Conservation (phyloP, 306 rosid species). For the Biancaea sappan region DNA sequence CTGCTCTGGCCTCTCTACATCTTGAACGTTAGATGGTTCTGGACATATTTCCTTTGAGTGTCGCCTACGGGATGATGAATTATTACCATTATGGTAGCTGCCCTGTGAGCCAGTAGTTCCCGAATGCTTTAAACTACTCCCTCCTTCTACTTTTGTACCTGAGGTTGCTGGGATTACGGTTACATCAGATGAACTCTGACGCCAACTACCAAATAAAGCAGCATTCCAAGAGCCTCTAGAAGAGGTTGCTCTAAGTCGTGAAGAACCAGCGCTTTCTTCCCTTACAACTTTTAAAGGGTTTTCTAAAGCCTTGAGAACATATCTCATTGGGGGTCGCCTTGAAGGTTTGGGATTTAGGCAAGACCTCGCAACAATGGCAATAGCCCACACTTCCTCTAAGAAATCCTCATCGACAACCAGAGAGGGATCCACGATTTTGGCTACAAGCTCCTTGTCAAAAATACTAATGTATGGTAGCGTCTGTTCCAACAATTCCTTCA, state of each 20-base stretch:
- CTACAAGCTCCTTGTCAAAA: slow-evolving; percentile 81
- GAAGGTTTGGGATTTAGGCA: slow-evolving; percentile 91
- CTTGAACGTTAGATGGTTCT: slow-evolving; percentile 67
- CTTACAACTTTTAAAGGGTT: slow-evolving; percentile 93
- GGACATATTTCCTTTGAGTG: slow-evolving; percentile 83
- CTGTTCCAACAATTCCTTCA: slow-evolving; percentile 69
- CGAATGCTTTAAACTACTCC: slow-evolving; percentile 25
- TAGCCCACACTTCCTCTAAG: slow-evolving; percentile 97
- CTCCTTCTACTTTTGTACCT: slow-evolving; percentile 55
- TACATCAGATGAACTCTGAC: slow-evolving; percentile 78
- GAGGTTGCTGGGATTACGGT: slow-evolving; percentile 59
- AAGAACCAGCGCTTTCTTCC: slow-evolving; percentile 80
- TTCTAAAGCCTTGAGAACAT: slow-evolving; percentile 88
- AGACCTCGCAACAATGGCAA: slow-evolving; percentile 94
- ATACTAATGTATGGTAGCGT: slow-evolving; percentile 70
- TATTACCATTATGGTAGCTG: slow-evolving; percentile 19
- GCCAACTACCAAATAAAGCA: slow-evolving; percentile 95
- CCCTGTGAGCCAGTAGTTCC: slow-evolving; percentile 14
- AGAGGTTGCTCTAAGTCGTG: slow-evolving; percentile 74
- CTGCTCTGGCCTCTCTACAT: slow-evolving; percentile 60
- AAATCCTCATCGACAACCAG: slow-evolving; percentile 88
- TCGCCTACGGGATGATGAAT: slow-evolving; percentile 76
- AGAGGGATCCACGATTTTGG: slow-evolving; percentile 83
- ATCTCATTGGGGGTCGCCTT: slow-evolving; percentile 86
- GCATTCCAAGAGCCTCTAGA: slow-evolving; percentile 97